Conservation (phyloP, 2,329 filamentous ascomycete genomes). For the Pestalotiopsis sp. region DNA sequence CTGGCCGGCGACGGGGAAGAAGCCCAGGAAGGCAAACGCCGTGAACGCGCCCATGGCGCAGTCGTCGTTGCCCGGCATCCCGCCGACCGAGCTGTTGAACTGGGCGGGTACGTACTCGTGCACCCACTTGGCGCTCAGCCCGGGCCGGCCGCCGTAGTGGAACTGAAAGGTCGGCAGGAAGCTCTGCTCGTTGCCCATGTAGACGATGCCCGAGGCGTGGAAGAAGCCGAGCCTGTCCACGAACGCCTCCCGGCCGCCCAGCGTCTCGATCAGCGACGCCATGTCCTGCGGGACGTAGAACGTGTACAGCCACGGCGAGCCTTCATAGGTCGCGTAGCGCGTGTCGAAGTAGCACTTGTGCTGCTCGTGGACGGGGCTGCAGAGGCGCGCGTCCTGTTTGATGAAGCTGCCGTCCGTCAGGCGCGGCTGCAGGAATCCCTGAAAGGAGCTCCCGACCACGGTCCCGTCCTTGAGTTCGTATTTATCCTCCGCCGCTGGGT, state of each 20-base stretch:
- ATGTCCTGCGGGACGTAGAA: slow-evolving; percentile 58
- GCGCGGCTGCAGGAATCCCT: slow-evolving; percentile 70
- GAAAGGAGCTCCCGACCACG: slow-evolving; percentile 51
- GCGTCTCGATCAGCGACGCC: slow-evolving; percentile 33
- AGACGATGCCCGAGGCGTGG: slow-evolving; percentile 64
- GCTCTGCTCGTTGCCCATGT: slow-evolving; percentile 66
- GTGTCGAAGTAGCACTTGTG: slow-evolving; percentile 48
- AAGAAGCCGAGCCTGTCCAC: slow-evolving; percentile 63
- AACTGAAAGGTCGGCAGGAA: slow-evolving; percentile 55
- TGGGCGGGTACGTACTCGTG: slow-evolving; percentile 66
- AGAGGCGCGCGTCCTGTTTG: slow-evolving; percentile 66
- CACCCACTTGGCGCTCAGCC: slow-evolving; percentile 50
- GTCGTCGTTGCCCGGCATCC: slow-evolving; percentile 59
- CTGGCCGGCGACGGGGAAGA: slow-evolving; percentile 56
- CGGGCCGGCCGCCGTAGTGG: slow-evolving; percentile 69
- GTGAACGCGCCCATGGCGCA: slow-evolving; percentile 56
- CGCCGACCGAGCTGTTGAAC: slow-evolving; percentile 64
- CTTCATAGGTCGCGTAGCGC: slow-evolving; percentile 43
- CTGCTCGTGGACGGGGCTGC: slow-evolving; percentile 51
- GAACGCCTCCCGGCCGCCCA: slow-evolving; percentile 62
- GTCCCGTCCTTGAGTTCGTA: slow-evolving; percentile 19
- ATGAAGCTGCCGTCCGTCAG: slow-evolving; percentile 66
- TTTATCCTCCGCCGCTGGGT: slow-evolving; percentile 38
- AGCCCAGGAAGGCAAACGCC: slow-evolving; percentile 51
- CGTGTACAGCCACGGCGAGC: slow-evolving; percentile 68